phyloP scores from a whole-genome alignment of 257 asterid genomes.

The Solanum pinnatisectum region DNA sequence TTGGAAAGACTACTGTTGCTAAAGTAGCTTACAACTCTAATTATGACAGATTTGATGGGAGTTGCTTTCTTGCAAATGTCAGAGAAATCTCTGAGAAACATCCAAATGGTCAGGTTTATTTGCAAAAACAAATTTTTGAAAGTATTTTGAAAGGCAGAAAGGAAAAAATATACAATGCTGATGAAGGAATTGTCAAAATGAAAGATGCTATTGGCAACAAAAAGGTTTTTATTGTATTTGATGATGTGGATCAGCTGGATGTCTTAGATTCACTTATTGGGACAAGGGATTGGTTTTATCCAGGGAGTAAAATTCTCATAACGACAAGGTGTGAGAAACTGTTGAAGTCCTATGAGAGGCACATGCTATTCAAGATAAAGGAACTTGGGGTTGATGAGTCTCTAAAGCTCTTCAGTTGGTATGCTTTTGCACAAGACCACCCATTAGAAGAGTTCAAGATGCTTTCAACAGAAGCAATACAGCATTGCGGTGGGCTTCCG shows the following conservation, averaged over 20 bases:
- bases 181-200: slow-evolving; percentile 7
- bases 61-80: slow-evolving; percentile 9
- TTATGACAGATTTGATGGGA: slow-evolving; percentile 1
- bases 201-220: background rate
- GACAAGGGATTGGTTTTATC: slow-evolving; percentile 10
- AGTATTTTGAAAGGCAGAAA: background rate
- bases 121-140: slow-evolving; percentile 9
- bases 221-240: slow-evolving; percentile 7
- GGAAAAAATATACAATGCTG: background rate
- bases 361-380: slow-evolving; percentile 1
- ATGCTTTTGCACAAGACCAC: slow-evolving; percentile 2
- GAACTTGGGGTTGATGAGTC: background rate
- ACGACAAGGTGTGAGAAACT: slow-evolving; percentile 5
- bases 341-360: background rate
- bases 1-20: slow-evolving; percentile 11
- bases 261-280: slow-evolving; percentile 2
- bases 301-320: slow-evolving; percentile 7
- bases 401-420: slow-evolving; percentile 5
- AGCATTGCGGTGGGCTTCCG: slow-evolving; percentile 8
- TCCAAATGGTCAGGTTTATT: slow-evolving; percentile 4
- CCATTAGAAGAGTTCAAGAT: background rate
- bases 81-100: background rate
- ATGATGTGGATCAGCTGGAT: slow-evolving; percentile 7
- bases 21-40: slow-evolving; percentile 1
- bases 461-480: background rate